Evolutionary conservation across 441 rosid genomes (phyloP).

Genomic region (Jatropha multifida): DNA sequence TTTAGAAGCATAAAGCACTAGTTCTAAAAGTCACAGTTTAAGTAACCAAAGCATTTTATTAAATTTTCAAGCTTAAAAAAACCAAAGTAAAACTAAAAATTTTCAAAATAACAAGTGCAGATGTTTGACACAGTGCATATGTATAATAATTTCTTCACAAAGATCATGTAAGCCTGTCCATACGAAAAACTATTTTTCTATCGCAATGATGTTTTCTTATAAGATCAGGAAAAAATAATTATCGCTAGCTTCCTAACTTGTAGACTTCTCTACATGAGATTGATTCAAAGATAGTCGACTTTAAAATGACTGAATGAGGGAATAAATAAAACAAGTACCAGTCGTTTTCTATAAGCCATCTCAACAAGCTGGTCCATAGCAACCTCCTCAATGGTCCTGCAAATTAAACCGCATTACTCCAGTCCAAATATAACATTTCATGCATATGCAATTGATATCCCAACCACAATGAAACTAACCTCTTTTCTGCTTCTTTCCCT

Average conservation of each 20-base stretch:
- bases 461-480: slow-evolving; percentile 43
- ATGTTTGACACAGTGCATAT: neutral
- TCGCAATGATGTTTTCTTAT: slow-evolving; percentile 1
- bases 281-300: neutral
- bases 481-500: slow-evolving; percentile 52
- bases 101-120: neutral
- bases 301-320: slow-evolving; percentile 2
- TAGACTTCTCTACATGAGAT: neutral
- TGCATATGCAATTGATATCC: slow-evolving; percentile 16
- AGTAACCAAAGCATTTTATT: neutral
- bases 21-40: neutral
- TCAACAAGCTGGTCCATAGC: slow-evolving; percentile 89
- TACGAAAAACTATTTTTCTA: neutral
- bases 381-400: slow-evolving; percentile 68
- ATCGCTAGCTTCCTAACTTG: neutral
- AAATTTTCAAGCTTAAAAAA: neutral
- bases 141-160: neutral
- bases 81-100: neutral
- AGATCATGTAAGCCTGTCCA: neutral
- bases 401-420: slow-evolving; percentile 25
- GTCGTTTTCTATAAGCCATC: slow-evolving; percentile 74
- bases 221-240: neutral
- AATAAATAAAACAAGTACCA: slow-evolving; percentile 50
- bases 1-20: neutral
- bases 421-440: slow-evolving; percentile 21